Evolutionary conservation across 2,329 filamentous ascomycete species (phyloP).

Genomic region (Botrytis paeoniae): DNA sequence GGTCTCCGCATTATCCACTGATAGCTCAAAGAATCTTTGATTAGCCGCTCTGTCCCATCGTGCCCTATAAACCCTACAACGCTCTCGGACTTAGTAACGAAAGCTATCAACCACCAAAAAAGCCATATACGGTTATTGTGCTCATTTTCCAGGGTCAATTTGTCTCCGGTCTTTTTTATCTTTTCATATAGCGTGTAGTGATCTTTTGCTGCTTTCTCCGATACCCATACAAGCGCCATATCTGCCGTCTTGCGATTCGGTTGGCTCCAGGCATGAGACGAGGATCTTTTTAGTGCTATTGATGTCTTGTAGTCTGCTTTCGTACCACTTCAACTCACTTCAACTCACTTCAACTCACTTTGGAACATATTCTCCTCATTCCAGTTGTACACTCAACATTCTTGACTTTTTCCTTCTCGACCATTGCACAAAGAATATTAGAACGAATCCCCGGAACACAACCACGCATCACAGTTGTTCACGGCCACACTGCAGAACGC

Average conservation of each 20-base stretch:
- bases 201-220: conserved; percentile 34
- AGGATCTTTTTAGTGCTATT: conserved; percentile 17
- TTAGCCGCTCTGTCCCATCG: conserved; percentile 44
- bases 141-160: conserved; percentile 33
- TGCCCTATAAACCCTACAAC: conserved; percentile 24
- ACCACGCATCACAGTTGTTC: conserved; percentile 30
- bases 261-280: conserved; percentile 13
- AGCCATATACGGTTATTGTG: conserved; percentile 41
- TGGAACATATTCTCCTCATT: conserved; percentile 16
- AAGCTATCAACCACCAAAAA: conserved; percentile 35
- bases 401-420: conserved; percentile 28
- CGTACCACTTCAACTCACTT: conserved; percentile 18
- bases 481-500: conserved; percentile 26
- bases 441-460: conserved; percentile 22
- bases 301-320: conserved; percentile 25
- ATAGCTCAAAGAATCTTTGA: conserved; percentile 42
- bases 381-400: conserved; percentile 29
- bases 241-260: conserved; percentile 15
- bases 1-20: conserved; percentile 41
- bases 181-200: conserved; percentile 28
- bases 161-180: conserved; percentile 25
- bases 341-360: neutral
- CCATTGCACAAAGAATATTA: conserved; percentile 27
- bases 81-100: conserved; percentile 24
- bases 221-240: conserved; percentile 35